Evolutionary conservation across 2,329 filamentous ascomycete species (phyloP), one percentile per base, ranked within the genome.

Genomic region (Chaetothyriales sp.): DNA sequence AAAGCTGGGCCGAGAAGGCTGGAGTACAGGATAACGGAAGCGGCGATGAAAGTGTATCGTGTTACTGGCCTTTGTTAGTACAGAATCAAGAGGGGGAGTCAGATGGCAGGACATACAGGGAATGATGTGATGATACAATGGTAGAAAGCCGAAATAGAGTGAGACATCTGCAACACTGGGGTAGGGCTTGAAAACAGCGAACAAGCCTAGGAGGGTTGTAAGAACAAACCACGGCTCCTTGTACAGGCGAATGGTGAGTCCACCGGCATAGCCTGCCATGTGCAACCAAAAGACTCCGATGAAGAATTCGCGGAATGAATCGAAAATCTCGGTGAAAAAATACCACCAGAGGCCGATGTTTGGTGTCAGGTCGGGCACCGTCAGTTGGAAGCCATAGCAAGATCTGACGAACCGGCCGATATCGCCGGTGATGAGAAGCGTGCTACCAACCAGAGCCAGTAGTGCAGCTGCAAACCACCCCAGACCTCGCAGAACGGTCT

Each of bases 291-390:
- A 98, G 47, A 98, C 89, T 50, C 86, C 92, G 2, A 98, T 78
- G 74, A 96, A 98, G 74, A 98, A 98, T 60, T 84, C 83, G 42
- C 92, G 79, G 75, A 98, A 98, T 1, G 89, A 90, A 69, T 98
- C 92, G 65, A 98, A 98, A 81, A 98, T 98, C 65, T 98, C 90
- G 59, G 93, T 94, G 65, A 98, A 96, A 70, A 98, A 98, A 69
- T 98, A 98, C 92, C 92, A 98, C 92, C 92, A 98, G 1, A 98
- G 74, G 1, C 92, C 92, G 26, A 93, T 84, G 58, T 96, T 98
- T 10, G 92, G 92, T 0, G 90, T 93, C 43, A 98, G 75, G 64
- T 98, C 92, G 7, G 88, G 86, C 2, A 98, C 77, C 1, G 92
- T 80, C 39, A 98, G 76, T 60, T 95, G 89, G 46, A 94, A 86